Evolutionary conservation across 2,329 filamentous ascomycete species (phyloP).

Genomic region (Gnomoniopsis smithogilvyi): DNA sequence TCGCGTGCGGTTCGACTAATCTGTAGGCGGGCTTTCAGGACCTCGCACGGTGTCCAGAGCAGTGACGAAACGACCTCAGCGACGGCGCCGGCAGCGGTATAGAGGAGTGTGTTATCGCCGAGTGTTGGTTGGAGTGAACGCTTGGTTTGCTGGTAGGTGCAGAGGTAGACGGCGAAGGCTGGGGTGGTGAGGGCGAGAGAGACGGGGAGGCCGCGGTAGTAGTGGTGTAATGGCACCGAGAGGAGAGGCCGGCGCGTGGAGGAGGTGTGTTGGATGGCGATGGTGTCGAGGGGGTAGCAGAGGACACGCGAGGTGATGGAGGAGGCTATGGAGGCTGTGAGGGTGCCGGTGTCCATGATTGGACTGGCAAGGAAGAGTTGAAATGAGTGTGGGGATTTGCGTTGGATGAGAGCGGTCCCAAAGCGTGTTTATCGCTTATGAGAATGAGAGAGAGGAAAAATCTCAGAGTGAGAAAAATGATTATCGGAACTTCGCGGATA

Average conservation of each 20-base stretch:
- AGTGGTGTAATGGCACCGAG: neutral
- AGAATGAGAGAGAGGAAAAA: neutral
- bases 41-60: neutral
- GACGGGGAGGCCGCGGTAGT: neutral
- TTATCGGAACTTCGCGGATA: neutral
- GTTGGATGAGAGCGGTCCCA: neutral
- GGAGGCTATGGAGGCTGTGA: neutral
- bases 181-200: neutral
- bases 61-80: neutral
- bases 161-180: neutral
- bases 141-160: neutral
- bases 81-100: neutral
- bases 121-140: neutral
- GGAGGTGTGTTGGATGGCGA: neutral
- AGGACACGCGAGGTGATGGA: neutral
- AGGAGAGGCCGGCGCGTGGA: neutral
- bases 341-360: neutral
- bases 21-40: neutral
- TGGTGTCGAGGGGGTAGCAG: neutral
- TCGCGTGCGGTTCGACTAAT: neutral
- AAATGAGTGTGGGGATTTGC: neutral
- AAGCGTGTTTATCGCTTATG: no score
- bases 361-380: neutral
- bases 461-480: neutral
- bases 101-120: neutral